These are phyloP conservation scores for Adansonia grandidieri DNA, from an alignment of 441 rosid species.

Conservation along the genomic window DNA sequence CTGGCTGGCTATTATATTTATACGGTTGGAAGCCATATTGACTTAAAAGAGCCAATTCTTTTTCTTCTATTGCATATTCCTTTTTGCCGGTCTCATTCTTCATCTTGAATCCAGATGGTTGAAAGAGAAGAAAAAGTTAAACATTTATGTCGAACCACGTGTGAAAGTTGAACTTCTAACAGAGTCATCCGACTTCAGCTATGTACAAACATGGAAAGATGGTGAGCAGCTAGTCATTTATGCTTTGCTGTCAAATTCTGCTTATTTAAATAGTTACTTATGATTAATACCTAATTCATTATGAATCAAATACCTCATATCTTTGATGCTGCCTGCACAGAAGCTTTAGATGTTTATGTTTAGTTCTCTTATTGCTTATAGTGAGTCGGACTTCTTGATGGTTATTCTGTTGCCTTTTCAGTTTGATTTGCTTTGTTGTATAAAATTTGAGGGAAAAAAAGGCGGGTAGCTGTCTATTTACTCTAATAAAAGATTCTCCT, in stretches of 20 bases:
- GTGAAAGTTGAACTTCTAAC: slow-evolving; percentile 74
- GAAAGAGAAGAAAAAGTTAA: slow-evolving; percentile 65
- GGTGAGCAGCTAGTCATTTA: slow-evolving; percentile 51
- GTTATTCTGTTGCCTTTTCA: not conserved
- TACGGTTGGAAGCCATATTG: not conserved
- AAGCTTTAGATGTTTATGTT: not conserved
- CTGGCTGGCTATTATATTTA: not conserved
- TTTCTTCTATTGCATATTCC: not conserved
- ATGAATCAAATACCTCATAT: too few relatives aligned
- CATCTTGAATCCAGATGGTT: slow-evolving; percentile 68
- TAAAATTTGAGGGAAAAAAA: not conserved
- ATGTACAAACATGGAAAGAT: slow-evolving; percentile 89
- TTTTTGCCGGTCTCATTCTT: slow-evolving; percentile 22
- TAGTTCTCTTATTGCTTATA: not conserved
- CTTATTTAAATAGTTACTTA: not conserved
- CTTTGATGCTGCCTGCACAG: not conserved
- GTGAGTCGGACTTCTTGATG: not conserved
- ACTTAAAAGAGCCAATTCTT: not conserved
- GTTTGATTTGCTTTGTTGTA: not conserved
- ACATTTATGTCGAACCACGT: slow-evolving; percentile 88
- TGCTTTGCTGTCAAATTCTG: not conserved
- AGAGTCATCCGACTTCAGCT: slow-evolving; percentile 77
- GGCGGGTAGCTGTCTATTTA: not conserved
- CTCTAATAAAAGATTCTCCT: not conserved
- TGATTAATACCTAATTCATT: too few relatives aligned